Conservation (phyloP, 2,329 filamentous ascomycete species). For the Exophiala lecanii-corni region DNA sequence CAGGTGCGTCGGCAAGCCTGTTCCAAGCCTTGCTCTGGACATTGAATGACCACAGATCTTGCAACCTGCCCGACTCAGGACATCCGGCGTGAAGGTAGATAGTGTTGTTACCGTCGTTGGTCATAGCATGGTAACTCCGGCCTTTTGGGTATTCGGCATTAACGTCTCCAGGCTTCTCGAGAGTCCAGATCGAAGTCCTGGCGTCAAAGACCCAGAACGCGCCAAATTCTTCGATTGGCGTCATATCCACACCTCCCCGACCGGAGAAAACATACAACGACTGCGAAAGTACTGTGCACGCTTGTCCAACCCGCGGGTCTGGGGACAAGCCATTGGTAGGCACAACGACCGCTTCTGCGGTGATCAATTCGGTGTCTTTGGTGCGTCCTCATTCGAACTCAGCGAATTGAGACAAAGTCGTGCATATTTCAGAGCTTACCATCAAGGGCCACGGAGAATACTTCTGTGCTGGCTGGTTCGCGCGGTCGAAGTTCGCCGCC, state of each 20-base stretch:
- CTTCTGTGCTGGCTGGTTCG: constrained; percentile 31
- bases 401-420: too few relatives aligned
- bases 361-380: too few relatives aligned
- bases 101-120: constrained; percentile 60
- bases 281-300: constrained; percentile 62
- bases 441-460: neutral
- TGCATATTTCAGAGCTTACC: too few relatives aligned
- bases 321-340: too few relatives aligned
- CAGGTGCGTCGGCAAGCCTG: constrained; percentile 62
- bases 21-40: constrained; percentile 62
- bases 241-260: constrained; percentile 63
- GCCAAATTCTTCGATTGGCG: constrained; percentile 68
- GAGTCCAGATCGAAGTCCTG: constrained; percentile 58
- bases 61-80: constrained; percentile 57
- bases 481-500: constrained; percentile 67
- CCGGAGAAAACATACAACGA: constrained; percentile 80
- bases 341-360: too few relatives aligned
- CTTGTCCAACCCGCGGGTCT: constrained; percentile 66
- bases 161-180: constrained; percentile 53
- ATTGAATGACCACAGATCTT: constrained; percentile 76
- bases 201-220: constrained; percentile 73
- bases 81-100: constrained; percentile 76
- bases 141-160: constrained; percentile 52
- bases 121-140: constrained; percentile 66
- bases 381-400: too few relatives aligned